Evolutionary conservation across 345 rosid species (phyloP), one percentile per base, ranked within the genome.

Genomic region (Citropsis articulata): DNA sequence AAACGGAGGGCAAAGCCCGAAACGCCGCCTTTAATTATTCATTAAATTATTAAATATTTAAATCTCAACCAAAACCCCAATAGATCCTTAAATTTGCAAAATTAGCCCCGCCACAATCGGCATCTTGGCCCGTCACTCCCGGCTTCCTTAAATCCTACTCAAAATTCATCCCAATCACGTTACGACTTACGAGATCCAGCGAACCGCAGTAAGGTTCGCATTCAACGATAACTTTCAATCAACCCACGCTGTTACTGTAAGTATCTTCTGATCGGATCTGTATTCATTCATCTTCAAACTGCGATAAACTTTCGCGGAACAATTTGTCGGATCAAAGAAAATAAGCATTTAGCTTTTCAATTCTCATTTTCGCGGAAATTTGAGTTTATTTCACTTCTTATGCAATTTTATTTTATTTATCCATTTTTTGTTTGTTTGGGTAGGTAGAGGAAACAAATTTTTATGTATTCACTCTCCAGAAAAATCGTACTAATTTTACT

Each of bases 121-220:
- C 53, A 10, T 42, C 42, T 68, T 48, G 62, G 64, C 53, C 67
- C 66, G 48, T 53, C 22, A 67, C 13, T 21, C 57, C 9, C 53
- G 40, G 65, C 27, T 57, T n/a, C 62, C 82, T 74, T 74, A 31
- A 33, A 67, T 35, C 45, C 68, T 63, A 66, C 82, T 79, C 75
- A 65, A 79, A 73, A 45, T 28, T 48, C 73, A 62, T 67, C 78
- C 70, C 69, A 40, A 24, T 74, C 69, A 48, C 69, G 71, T 6
- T 45, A 13, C 50, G 18, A 12, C 50, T 79, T 36, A 45, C 57
- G 75, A 68, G 82, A 79, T 79, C 78, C 63, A 76, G 28, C 66
- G 56, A 66, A 35, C 28, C 28, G 18, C 63, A 31, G 30, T 9
- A 5, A 45, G 59, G 63, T 60, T 53, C 38, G 78, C 78, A 67